phyloP scores from a whole-genome alignment of 306 rosid species.

The Erythrophleum fordii region DNA sequence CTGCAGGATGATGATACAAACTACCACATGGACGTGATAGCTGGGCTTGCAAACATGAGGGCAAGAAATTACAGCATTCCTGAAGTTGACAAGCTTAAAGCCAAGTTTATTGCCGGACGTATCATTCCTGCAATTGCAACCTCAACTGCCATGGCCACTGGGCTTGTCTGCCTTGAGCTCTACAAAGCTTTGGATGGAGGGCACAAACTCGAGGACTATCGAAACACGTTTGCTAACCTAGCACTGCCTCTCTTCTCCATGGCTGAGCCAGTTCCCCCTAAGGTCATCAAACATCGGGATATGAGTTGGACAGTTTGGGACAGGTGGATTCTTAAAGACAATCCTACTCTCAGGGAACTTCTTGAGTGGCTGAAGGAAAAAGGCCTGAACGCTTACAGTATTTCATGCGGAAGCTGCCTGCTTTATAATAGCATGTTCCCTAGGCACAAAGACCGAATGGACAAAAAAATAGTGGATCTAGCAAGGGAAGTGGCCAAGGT shows the following conservation, averaged over 20 bases:
- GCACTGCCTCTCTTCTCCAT: conserved; percentile 89
- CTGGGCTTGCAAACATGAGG: conserved; percentile 99
- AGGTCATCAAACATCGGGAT: conserved; percentile 75
- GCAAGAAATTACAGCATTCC: conserved; percentile 94
- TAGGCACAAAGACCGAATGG: conserved; percentile 78
- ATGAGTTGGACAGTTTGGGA: conserved; percentile 99
- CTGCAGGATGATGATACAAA: conserved; percentile 96
- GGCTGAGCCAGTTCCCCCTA: conserved; percentile 94
- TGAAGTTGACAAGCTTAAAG: conserved; percentile 96
- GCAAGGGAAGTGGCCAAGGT: conserved; percentile 83
- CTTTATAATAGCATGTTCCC: conserved; percentile 82
- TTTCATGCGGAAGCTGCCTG: conserved; percentile 82
- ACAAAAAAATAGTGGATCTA: conserved; percentile 75
- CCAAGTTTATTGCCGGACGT: conserved; percentile 95
- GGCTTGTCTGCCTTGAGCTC: conserved; percentile 93
- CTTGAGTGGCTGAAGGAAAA: conserved; percentile 72
- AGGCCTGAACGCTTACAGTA: conserved; percentile 84
- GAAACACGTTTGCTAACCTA: conserved; percentile 90
- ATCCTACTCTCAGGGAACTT: conserved; percentile 84
- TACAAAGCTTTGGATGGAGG: conserved; percentile 83
- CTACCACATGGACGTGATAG: conserved; percentile 92
- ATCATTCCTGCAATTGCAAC: conserved; percentile 99
- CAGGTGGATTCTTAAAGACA: conserved; percentile 74
- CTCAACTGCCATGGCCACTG: conserved; percentile 95
- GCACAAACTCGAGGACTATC: conserved; percentile 84